Evolutionary conservation across 2,329 filamentous ascomycete genomes (phyloP).

Genomic region (Blastomyces silverae): DNA sequence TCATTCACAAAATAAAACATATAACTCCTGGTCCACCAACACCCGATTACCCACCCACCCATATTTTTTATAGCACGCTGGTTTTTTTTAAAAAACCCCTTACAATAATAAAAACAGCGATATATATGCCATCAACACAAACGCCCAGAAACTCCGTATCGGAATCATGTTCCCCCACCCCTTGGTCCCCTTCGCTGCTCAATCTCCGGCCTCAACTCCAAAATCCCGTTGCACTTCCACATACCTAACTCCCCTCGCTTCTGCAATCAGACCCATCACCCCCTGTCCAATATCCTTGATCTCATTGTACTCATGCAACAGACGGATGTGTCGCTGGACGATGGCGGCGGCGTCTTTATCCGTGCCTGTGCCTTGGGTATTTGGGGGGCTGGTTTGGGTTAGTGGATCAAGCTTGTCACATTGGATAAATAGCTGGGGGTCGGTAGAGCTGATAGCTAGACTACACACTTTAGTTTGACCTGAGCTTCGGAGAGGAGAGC

Average conservation of each 20-base stretch:
- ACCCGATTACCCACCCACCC: neutral
- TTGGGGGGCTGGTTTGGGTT: slow-evolving; percentile 18
- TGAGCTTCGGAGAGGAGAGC: slow-evolving; percentile 32
- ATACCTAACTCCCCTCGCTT: slow-evolving; percentile 53
- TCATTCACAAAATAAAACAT: neutral
- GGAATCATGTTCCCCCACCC: too few species aligned
- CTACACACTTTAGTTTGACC: slow-evolving; percentile 34
- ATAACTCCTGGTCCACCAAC: neutral
- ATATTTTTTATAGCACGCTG: neutral
- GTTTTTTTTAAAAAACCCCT: neutral
- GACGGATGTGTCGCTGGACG: slow-evolving; percentile 57
- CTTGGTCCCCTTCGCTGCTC: neutral
- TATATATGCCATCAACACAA: neutral
- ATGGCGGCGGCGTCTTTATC: slow-evolving; percentile 44
- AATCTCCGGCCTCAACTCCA: slow-evolving; percentile 36
- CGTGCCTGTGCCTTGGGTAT: neutral
- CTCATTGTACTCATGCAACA: slow-evolving; percentile 64
- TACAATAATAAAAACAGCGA: neutral
- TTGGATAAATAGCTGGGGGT: neutral
- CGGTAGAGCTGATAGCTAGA: slow-evolving; percentile 14
- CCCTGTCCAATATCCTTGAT: slow-evolving; percentile 62
- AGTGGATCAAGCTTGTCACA: neutral
- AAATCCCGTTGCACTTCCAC: slow-evolving; percentile 38
- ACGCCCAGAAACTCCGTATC: neutral
- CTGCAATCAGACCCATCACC: slow-evolving; percentile 60